phyloP scores from a whole-genome alignment of 2,329 filamentous ascomycete genomes.

The Arthroderma sp. region DNA sequence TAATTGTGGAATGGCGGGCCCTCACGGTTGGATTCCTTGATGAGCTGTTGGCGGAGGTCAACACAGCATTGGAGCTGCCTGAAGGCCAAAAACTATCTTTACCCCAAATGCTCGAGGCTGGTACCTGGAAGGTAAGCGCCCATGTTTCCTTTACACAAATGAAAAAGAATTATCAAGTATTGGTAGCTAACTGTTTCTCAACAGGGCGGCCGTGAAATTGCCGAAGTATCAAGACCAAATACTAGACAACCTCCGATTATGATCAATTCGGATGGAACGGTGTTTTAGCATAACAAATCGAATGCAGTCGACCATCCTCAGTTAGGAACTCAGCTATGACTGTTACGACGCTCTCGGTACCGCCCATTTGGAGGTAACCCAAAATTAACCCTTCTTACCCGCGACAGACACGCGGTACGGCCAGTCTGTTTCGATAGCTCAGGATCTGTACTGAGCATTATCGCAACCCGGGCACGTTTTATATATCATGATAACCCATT shows the following conservation, averaged over 20 bases:
- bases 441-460: no score
- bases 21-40: conserved; percentile 64
- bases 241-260: conserved; percentile 94
- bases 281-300: conserved; percentile 49
- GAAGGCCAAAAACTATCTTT: conserved; percentile 60
- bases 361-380: no score
- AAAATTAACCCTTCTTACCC: no score
- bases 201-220: conserved; percentile 83
- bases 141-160: background rate
- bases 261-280: conserved; percentile 89
- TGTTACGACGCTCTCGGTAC: no score
- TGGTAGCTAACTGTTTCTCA: background rate
- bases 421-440: no score
- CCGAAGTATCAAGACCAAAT: conserved; percentile 87
- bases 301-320: no score
- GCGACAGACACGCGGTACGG: no score
- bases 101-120: conserved; percentile 85
- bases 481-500: no score
- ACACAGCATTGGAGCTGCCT: conserved; percentile 51
- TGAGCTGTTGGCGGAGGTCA: conserved; percentile 56
- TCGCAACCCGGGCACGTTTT: no score
- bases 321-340: no score
- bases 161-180: no score
- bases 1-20: conserved; percentile 68
- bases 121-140: conserved; percentile 80